phyloP scores from a whole-genome alignment of 805 yeast genomes.

The Candida maris region DNA sequence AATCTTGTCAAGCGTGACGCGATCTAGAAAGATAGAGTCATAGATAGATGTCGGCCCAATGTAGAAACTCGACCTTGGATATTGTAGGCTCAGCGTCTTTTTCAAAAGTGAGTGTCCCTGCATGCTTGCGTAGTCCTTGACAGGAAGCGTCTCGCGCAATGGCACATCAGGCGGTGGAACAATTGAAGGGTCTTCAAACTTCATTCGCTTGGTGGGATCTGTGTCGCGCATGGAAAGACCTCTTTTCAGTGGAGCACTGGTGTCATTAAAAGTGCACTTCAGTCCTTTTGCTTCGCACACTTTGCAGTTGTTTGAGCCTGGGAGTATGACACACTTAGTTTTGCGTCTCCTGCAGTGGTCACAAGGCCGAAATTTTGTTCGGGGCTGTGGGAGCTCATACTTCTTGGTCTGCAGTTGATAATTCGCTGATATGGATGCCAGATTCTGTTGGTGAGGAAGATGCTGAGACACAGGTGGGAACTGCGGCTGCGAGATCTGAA shows the following conservation, averaged over 20 bases:
- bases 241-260: constrained; percentile 40
- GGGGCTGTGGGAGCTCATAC: constrained; percentile 36
- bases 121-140: constrained; percentile 63
- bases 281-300: constrained; percentile 73
- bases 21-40: constrained; percentile 66
- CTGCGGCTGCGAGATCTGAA: constrained; percentile 7
- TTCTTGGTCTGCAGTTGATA: constrained; percentile 10
- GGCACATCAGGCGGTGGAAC: constrained; percentile 38
- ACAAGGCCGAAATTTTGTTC: constrained; percentile 58
- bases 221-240: constrained; percentile 28
- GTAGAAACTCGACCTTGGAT: constrained; percentile 84
- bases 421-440: not conserved
- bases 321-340: constrained; percentile 70
- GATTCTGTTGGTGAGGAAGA: constrained; percentile 3
- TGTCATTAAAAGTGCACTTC: constrained; percentile 71
- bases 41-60: constrained; percentile 87
- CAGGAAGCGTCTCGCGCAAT: constrained; percentile 53
- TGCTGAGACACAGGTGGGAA: constrained; percentile 8
- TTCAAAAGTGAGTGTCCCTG: constrained; percentile 62
- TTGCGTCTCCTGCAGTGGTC: constrained; percentile 82
- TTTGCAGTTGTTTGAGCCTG: constrained; percentile 61
- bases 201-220: constrained; percentile 27
- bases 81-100: constrained; percentile 71
- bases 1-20: constrained; percentile 60
- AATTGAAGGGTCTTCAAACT: constrained; percentile 32